Evolutionary conservation across 495 filamentous ascomycete genomes (phyloP).

Genomic region (Lophiostoma macrostomum): DNA sequence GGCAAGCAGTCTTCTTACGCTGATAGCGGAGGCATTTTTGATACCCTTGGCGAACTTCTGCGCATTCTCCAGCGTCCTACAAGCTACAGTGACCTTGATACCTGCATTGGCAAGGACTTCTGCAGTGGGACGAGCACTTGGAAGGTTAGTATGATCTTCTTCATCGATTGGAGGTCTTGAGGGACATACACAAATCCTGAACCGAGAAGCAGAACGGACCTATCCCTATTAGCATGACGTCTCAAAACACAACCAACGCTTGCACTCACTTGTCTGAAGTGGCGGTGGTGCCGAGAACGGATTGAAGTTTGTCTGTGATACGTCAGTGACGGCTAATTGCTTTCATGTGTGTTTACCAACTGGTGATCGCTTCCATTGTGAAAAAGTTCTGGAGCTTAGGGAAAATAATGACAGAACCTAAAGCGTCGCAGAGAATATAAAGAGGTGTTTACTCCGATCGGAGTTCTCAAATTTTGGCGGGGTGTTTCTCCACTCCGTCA

Average conservation of each 20-base stretch:
- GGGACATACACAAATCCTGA: slow-evolving; percentile 65
- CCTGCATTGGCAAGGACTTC: slow-evolving; percentile 71
- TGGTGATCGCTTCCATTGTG: slow-evolving; percentile 20
- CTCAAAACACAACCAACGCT: neutral
- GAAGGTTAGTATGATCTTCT: neutral
- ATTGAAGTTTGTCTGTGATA: slow-evolving; percentile 12
- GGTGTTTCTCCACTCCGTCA: slow-evolving; percentile 10
- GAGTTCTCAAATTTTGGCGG: slow-evolving; percentile 10
- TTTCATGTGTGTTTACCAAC: neutral
- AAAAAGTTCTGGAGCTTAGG: neutral
- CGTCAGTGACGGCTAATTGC: neutral
- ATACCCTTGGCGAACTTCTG: slow-evolving; percentile 70
- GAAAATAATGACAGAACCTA: neutral
- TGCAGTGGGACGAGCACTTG: slow-evolving; percentile 66
- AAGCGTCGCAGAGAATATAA: neutral
- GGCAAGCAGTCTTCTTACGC: slow-evolving; percentile 19
- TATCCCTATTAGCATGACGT: slow-evolving; percentile 8
- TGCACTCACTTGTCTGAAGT: slow-evolving; percentile 19
- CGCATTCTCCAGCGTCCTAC: slow-evolving; percentile 76
- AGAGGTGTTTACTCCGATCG: slow-evolving; percentile 21
- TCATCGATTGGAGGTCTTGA: neutral
- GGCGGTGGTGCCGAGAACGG: slow-evolving; percentile 5
- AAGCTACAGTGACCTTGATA: slow-evolving; percentile 86
- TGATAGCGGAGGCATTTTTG: slow-evolving; percentile 54
- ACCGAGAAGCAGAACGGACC: slow-evolving; percentile 65